Base-by-base conservation (phyloP, 208 protist species). In the Crithidia thermophila region DNA sequence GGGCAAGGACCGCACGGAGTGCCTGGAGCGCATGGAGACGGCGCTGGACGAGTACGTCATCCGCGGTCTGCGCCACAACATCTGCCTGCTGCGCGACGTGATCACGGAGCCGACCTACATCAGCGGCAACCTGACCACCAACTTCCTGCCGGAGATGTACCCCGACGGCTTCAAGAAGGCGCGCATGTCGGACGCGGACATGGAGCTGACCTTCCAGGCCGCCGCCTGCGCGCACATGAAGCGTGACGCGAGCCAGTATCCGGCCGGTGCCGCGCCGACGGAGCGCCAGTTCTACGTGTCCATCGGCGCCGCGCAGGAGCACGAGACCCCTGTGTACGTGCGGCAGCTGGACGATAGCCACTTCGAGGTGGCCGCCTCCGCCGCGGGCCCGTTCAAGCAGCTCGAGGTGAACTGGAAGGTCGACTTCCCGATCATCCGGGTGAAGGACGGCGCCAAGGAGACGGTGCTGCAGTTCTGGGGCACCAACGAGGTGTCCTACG, bases 1-100 rank as follows among this genome's bases (percentile, higher is more conserved):
- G 86, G 93, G 82, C 21, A 53, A 63, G 27, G 79, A 94, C 70
- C 88, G 98, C 37, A 52, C 61, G 11, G 68, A 74, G 16, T 90
- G 94, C 14, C 60, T 98, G 1, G 47, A 77, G 39, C 79, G 82
- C 31, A 77, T 98, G 67, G 59, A 56, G 43, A 64, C 75, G 27
- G 79, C 90, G 2, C 79, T 98, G 23, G 74, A 94, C 39, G 69
- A 86, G 31, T 98, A 96, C 74, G 79, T 91, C 23, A 90, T 99
- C 62, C 78, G 93, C 40, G 98, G 97, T 50, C 67, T 98, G 6
- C 69, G 77, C 49, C 97, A 88, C 46, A 98, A 98, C 80, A 95
- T 98, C 56, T 67, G 68, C 65, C 67, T 86, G 23, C 75, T 98
- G 16, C 79, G 79, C 20, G 62, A 78, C 46, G 62, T 94, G 0